These are phyloP conservation scores for Camillea tinctor DNA, from an alignment of 2,329 filamentous ascomycete genomes.

Conservation along the genomic window DNA sequence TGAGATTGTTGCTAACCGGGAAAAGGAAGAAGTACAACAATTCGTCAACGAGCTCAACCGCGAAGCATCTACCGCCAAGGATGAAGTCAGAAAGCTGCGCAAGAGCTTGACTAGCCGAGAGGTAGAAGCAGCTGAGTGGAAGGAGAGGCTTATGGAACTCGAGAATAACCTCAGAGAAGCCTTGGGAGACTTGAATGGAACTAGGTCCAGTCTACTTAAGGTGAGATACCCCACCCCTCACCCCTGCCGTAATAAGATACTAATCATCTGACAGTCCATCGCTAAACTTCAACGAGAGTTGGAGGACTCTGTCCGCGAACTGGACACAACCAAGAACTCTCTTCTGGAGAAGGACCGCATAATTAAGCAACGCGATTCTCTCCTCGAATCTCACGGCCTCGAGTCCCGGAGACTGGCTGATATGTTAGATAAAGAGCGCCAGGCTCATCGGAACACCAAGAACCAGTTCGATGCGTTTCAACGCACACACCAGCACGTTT, in stretches of 20 bases:
- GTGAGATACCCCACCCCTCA: conserved; percentile 41
- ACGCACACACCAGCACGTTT: conserved; percentile 82
- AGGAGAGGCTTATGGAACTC: conserved; percentile 83
- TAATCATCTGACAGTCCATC: conserved; percentile 59
- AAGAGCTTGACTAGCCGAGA: conserved; percentile 82
- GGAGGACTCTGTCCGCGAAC: conserved; percentile 77
- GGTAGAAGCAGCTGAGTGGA: conserved; percentile 87
- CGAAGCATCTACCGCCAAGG: conserved; percentile 77
- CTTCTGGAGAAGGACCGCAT: conserved; percentile 88
- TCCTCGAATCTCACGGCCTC: conserved; percentile 84
- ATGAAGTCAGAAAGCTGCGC: conserved; percentile 78
- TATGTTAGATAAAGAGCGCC: conserved; percentile 85
- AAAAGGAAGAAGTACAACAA: conserved; percentile 94
- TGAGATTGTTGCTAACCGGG: conserved; percentile 80
- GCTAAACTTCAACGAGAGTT: conserved; percentile 85
- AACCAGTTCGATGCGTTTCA: conserved; percentile 85
- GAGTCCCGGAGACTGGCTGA: conserved; percentile 84
- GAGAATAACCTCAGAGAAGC: conserved; percentile 86
- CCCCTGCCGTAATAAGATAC: conserved; percentile 1
- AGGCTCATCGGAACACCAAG: conserved; percentile 81
- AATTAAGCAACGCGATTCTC: conserved; percentile 82
- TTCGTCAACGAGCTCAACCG: conserved; percentile 89
- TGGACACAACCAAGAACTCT: conserved; percentile 74
- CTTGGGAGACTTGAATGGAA: conserved; percentile 83
- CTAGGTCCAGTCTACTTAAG: conserved; percentile 79